Conservation (phyloP, 305 asterid species). For the Fraxinus greggii region DNA sequence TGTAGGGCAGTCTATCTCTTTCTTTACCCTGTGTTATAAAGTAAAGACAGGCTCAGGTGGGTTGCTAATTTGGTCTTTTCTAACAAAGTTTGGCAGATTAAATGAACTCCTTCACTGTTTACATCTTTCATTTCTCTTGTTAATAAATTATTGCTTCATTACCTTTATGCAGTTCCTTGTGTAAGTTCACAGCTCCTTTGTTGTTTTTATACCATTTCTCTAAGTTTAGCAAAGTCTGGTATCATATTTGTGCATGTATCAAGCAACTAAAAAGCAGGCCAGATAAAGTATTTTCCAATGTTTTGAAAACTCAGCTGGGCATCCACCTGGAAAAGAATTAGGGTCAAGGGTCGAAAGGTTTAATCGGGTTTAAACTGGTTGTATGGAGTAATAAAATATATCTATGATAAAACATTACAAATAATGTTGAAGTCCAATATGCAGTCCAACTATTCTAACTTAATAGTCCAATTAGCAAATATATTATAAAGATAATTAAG, state of each 20-base stretch:
- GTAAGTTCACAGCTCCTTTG: not conserved
- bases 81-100: slow-evolving; percentile 5
- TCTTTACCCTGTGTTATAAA: not conserved
- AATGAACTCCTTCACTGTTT: slow-evolving; percentile 4
- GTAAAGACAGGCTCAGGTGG: not conserved
- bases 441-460: not conserved
- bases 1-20: slow-evolving; percentile 13
- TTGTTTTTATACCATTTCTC: not conserved
- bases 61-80: not conserved
- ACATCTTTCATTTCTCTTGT: slow-evolving; percentile 7
- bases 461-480: not conserved
- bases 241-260: not conserved
- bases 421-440: not conserved
- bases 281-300: not conserved
- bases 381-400: not conserved
- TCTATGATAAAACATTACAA: not conserved
- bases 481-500: not conserved
- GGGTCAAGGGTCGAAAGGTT: not conserved
- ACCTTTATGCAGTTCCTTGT: not conserved
- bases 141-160: not conserved
- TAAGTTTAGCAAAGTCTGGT: not conserved
- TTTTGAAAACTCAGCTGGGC: not conserved
- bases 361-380: not conserved
- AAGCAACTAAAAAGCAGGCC: not conserved
- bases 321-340: not conserved